Conservation (phyloP, 2,329 filamentous ascomycete genomes). For the Sarocladium oryzae region DNA sequence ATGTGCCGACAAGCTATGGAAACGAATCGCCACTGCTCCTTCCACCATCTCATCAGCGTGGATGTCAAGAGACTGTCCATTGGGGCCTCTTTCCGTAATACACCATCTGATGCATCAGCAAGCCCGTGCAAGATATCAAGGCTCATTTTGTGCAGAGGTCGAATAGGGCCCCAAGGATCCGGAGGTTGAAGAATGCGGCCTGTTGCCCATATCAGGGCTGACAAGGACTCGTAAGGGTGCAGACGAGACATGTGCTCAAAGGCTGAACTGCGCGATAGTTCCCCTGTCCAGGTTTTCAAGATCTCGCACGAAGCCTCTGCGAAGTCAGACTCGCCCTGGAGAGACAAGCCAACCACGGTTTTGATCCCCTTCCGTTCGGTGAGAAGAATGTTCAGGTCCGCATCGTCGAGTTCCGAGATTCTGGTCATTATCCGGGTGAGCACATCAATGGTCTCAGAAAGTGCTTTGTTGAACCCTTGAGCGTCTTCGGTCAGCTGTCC, state of each 20-base stretch:
- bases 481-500: constrained; percentile 30
- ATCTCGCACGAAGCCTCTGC: constrained; percentile 76
- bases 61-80: constrained; percentile 24
- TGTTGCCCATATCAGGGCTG: neutral
- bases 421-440: constrained; percentile 72
- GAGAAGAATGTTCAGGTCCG: constrained; percentile 65
- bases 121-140: constrained; percentile 50
- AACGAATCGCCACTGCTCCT: constrained; percentile 73
- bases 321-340: constrained; percentile 73
- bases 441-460: constrained; percentile 47
- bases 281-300: constrained; percentile 72
- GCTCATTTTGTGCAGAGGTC: constrained; percentile 49
- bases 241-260: constrained; percentile 33
- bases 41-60: constrained; percentile 70
- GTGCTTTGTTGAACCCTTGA: constrained; percentile 71
- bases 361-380: constrained; percentile 61
- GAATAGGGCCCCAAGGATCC: constrained; percentile 47
- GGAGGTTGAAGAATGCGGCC: neutral
- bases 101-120: constrained; percentile 48
- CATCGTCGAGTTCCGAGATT: constrained; percentile 67
- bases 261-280: constrained; percentile 41
- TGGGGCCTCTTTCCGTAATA: constrained; percentile 55
- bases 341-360: constrained; percentile 69
- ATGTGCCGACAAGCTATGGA: constrained; percentile 77
- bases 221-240: constrained; percentile 27